These are phyloP conservation scores for Penicillium sp. DNA, from an alignment of 2,329 filamentous ascomycete species.

Conservation along the genomic window DNA sequence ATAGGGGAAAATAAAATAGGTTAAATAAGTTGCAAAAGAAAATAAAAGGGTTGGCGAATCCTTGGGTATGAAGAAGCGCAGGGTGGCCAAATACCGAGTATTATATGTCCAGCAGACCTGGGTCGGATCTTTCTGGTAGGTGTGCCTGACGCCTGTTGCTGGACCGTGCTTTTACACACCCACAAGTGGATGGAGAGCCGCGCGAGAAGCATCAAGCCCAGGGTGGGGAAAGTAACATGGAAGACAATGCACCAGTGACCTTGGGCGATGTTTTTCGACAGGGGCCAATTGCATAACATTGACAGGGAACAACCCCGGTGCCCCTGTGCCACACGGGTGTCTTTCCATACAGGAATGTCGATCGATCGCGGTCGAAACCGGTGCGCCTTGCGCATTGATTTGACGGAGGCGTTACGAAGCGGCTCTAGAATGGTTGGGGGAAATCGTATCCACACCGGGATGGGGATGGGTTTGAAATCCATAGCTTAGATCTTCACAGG, in stretches of 20 bases:
- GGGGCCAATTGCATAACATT: constrained; percentile 9
- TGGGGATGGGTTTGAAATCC: constrained; percentile 7
- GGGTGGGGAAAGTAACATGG: constrained; percentile 14
- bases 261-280: constrained; percentile 5
- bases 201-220: constrained; percentile 19
- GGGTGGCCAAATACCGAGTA: constrained; percentile 10
- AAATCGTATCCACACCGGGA: constrained; percentile 8
- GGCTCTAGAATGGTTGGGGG: constrained; percentile 10
- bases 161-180: constrained; percentile 14
- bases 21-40: constrained; percentile 1
- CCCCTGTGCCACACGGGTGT: constrained; percentile 2
- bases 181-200: constrained; percentile 25
- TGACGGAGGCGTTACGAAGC: constrained; percentile 8
- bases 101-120: constrained; percentile 13
- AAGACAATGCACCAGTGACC: constrained; percentile 10
- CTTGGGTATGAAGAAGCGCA: constrained; percentile 6
- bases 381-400: constrained; percentile 11
- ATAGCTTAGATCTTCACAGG: constrained; percentile 10
- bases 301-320: constrained; percentile 7
- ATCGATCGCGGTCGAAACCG: constrained; percentile 19
- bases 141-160: constrained; percentile 23
- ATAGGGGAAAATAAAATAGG: background rate
- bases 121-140: constrained; percentile 11
- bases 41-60: background rate
- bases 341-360: constrained; percentile 13